These are phyloP conservation scores for Globisporangium yorkense DNA, from an alignment of 352 stramenopile species.

Conservation along the genomic window DNA sequence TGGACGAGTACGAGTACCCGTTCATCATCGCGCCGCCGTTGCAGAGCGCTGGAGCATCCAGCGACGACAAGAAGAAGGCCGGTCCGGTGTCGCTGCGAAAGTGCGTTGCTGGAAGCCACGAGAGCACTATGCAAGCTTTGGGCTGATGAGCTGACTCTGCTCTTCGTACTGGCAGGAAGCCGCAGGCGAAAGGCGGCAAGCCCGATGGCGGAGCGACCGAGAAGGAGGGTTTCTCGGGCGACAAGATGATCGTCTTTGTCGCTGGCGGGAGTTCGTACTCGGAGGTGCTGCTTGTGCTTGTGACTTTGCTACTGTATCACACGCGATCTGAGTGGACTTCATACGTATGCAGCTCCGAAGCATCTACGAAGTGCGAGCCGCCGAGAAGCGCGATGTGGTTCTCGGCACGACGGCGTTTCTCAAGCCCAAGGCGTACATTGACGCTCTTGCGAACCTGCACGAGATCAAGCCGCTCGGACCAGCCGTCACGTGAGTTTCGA, in stretches of 20 bases:
- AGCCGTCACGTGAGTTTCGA: constrained; percentile 12
- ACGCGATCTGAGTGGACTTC: background rate
- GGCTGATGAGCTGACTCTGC: background rate
- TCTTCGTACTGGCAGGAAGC: constrained; percentile 25
- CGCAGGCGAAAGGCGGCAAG: constrained; percentile 19
- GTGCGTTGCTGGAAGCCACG: constrained; percentile 22
- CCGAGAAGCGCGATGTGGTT: constrained; percentile 69
- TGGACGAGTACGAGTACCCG: constrained; percentile 66
- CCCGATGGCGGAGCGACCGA: constrained; percentile 20
- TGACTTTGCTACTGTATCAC: background rate
- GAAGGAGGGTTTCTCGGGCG: constrained; percentile 54
- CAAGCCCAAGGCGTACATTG: constrained; percentile 47
- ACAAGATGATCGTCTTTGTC: constrained; percentile 95
- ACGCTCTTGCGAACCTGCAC: constrained; percentile 57
- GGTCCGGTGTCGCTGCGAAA: constrained; percentile 68
- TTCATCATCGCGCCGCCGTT: constrained; percentile 78
- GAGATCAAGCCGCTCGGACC: constrained; percentile 30
- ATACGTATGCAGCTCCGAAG: constrained; percentile 47
- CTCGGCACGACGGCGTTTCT: constrained; percentile 70
- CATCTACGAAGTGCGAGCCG: constrained; percentile 65
- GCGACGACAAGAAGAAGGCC: constrained; percentile 46
- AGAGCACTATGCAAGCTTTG: background rate
- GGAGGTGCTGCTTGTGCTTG: constrained; percentile 56
- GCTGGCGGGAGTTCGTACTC: constrained; percentile 92
- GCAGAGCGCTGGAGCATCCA: constrained; percentile 18